Base-by-base conservation (phyloP, 2,329 filamentous ascomycete species). In the Xylariaceae sp. region DNA sequence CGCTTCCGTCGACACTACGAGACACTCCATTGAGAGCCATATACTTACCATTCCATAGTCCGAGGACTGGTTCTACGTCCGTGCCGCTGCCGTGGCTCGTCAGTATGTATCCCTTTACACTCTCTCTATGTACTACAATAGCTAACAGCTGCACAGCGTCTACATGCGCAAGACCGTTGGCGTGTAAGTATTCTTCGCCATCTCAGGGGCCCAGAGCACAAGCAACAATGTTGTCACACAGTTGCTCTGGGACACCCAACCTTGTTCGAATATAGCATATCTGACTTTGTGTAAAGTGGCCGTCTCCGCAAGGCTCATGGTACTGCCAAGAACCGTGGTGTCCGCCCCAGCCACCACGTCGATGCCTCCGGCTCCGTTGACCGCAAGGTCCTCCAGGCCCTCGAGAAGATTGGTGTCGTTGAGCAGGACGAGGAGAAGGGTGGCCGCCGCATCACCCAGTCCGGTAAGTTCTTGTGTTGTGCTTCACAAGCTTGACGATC, bases 131-230 rank as follows among this genome's bases (percentile, higher is more conserved):
- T 8, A 45, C 9, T 13, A 3, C 54, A 48, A 13, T 11, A 55
- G 18, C 57, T 64, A 58, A 64, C 39, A 56, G 15, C 8, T 8
- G 4, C 92, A 92, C 76, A 93, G 97, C 85, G 88, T 99, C 84
- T 99, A 99, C 86, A 85, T 99, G 79, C 90, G 94, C 83, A 99
- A 99, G 87, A 97, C 92, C 66, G 92, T 99, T 76, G 94, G 94
- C 85, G 91, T 99, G 60, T 62, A 60, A 51, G 62, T 62, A 52
- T 7, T 41, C 34, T n/a, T 23, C 6, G 8, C 6, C 39, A 8
- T 44, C 48, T n/a, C 13, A 11, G 47, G 15, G n/a, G 35, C n/a
- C 17, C 51, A 17, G 34, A 35, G 17, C 11, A 30, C 30, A n/a
- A 55, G 47, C 41, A 8, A 34, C 71, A 92, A 92, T 80, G 90